phyloP scores from a whole-genome alignment of 371 early-diverging fungal species.

The Syncephalastrum sp. region DNA sequence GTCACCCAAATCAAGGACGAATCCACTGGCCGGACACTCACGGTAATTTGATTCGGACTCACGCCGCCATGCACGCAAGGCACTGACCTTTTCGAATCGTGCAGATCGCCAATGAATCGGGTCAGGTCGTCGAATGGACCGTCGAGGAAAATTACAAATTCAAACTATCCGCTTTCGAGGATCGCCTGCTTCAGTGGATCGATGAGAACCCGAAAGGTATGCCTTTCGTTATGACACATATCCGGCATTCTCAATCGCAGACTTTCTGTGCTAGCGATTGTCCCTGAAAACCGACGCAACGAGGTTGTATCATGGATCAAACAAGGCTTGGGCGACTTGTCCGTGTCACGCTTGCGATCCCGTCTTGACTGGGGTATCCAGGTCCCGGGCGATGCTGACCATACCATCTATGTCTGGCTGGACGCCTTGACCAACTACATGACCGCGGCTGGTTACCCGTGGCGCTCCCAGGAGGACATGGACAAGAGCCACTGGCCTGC shows the following conservation, averaged over 20 bases:
- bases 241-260: background rate
- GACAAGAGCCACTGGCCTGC: slow-evolving; percentile 68
- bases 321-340: slow-evolving; percentile 70
- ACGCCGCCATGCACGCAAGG: background rate
- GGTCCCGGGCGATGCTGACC: slow-evolving; percentile 86
- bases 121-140: slow-evolving; percentile 87
- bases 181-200: slow-evolving; percentile 69
- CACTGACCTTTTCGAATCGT: background rate
- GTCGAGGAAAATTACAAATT: slow-evolving; percentile 95
- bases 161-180: slow-evolving; percentile 63
- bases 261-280: slow-evolving; percentile 48
- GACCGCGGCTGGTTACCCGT: slow-evolving; percentile 85
- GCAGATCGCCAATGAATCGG: slow-evolving; percentile 77
- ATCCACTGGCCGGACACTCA: slow-evolving; percentile 55
- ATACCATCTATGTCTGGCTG: slow-evolving; percentile 96
- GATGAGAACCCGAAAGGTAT: slow-evolving; percentile 44
- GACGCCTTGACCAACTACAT: slow-evolving; percentile 94
- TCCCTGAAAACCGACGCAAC: slow-evolving; percentile 60
- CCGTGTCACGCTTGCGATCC: slow-evolving; percentile 80
- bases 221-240: background rate
- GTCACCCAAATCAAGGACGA: slow-evolving; percentile 65
- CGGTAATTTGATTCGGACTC: slow-evolving; percentile 26
- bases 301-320: slow-evolving; percentile 61
- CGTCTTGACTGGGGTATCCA: slow-evolving; percentile 91
- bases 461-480: slow-evolving; percentile 26